Evolutionary conservation across 2,329 filamentous ascomycete species (phyloP), one percentile per base, ranked within the genome.

Genomic region (Stemphylium beticola): DNA sequence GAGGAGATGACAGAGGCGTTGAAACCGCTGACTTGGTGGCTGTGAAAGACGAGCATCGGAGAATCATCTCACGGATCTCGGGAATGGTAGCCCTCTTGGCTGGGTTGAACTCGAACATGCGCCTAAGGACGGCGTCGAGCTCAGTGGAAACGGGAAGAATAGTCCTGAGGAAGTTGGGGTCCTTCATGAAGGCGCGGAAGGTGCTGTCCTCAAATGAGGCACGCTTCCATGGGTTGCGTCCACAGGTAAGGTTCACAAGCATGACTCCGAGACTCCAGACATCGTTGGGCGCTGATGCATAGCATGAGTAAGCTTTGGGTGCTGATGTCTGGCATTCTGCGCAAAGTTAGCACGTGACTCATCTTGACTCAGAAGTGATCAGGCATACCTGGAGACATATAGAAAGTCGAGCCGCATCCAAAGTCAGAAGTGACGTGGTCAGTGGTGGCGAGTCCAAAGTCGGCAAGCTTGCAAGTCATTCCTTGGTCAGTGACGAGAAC

Each of bases 211-310:
- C 92, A 66, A 87, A 82, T 11, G 92, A 96, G 58, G 95, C 95
- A 75, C 95, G 90, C 81, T 98, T 98, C 95, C 95, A 99, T 55
- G 95, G 95, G 78, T 99, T 99, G 75, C 95, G 92, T 73, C 95
- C 95, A 79, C 95, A 99, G 46, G 92, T 96, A 65, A 99, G 83
- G 81, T 99, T 99, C 68, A 99, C 92, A 57, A 99, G 84, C 74
- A 99, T 96, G 48, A 99, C 93, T 65, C 95, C 95, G n/a, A 99
- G 85, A 71, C 91, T 93, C 95, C 95, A 99, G 67, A 98, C 87
- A 77, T 99, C 95, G 79, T 98, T 99, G 53, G 93, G 91, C 47
- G 91, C 92, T 63, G 93, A 96, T 64, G 88, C 88, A 77, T 99
- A 99, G 76, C 85, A 93, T 26, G 89, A 82, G 73, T 82, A 82